Evolutionary conservation across 2,329 filamentous ascomycete genomes (phyloP).

Genomic region (Ophiostoma sp.): DNA sequence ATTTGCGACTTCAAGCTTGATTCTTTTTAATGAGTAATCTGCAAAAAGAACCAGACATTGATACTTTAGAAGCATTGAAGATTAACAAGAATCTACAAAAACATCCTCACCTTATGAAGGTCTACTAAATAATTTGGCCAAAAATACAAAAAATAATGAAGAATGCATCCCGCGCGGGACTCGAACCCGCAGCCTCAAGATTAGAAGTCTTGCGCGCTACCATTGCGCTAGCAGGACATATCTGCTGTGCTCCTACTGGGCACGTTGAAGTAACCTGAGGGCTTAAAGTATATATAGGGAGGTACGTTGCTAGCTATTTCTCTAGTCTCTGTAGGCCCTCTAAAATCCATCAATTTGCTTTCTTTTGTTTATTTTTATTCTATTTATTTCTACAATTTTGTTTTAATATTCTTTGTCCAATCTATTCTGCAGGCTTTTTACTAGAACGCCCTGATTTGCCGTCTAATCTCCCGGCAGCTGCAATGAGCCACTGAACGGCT

Average conservation of each 20-base stretch:
- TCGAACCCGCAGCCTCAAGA: slow-evolving; percentile 35
- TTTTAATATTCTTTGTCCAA: background rate
- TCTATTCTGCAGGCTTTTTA: background rate
- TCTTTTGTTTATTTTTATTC: background rate
- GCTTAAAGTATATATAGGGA: background rate
- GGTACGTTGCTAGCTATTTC: background rate
- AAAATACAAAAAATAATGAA: background rate
- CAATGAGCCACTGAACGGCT: background rate
- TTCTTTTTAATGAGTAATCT: too few species aligned
- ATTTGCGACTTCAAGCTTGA: too few species aligned
- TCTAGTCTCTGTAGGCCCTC: background rate
- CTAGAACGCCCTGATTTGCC: background rate
- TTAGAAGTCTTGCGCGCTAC: slow-evolving; percentile 69
- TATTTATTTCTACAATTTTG: background rate
- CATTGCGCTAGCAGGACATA: slow-evolving; percentile 30
- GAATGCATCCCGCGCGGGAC: slow-evolving; percentile 44
- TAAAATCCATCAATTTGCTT: background rate
- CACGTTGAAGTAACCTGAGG: background rate
- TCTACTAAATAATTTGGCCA: background rate
- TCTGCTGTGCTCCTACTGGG: slow-evolving; percentile 11
- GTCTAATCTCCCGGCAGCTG: background rate
- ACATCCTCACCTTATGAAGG: background rate
- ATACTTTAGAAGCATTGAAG: background rate
- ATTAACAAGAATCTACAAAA: background rate
- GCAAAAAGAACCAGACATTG: too few species aligned